phyloP scores from a whole-genome alignment of 345 rosid species.

The Geranium rotundifolium region DNA sequence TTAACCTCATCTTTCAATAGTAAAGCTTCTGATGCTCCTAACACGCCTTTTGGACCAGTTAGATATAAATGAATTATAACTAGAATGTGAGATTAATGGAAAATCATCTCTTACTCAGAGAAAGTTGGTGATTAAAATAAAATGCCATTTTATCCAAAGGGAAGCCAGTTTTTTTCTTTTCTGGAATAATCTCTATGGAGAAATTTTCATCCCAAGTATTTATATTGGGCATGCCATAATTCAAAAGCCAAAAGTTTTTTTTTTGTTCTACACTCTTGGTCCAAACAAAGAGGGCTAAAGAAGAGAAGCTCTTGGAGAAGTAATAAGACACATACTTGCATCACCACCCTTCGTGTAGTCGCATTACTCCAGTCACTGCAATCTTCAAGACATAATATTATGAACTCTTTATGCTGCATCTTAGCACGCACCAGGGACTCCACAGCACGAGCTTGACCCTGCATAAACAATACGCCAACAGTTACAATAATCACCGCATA shows the following conservation, averaged over 20 bases:
- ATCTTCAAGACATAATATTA: slow-evolving; percentile 91
- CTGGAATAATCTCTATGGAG: no score
- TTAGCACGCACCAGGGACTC: slow-evolving; percentile 82
- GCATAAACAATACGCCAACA: slow-evolving; percentile 7
- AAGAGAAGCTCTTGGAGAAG: background rate
- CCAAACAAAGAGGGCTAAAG: background rate
- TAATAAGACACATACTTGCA: slow-evolving; percentile 53
- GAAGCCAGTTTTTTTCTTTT: no score
- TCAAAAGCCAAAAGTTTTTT: background rate
- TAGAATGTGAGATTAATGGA: no score
- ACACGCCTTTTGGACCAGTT: no score
- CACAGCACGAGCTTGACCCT: slow-evolving; percentile 91
- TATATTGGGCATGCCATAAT: background rate
- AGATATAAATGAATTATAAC: no score
- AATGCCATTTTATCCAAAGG: no score
- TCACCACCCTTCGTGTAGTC: slow-evolving; percentile 75
- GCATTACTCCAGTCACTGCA: slow-evolving; percentile 96
- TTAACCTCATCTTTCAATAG: background rate
- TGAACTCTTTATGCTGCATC: slow-evolving; percentile 93
- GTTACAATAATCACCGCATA: slow-evolving; percentile 6
- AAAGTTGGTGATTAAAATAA: no score
- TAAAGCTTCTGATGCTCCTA: no score
- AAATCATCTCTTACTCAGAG: no score
- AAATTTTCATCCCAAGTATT: no score
- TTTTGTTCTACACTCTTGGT: background rate